Percentiles rank a stretch among this genome's conserved stretches.
Evolutionary conservation across 805 yeast genomes (phyloP).

Genomic region (Yarrowia phangngaensis): DNA sequence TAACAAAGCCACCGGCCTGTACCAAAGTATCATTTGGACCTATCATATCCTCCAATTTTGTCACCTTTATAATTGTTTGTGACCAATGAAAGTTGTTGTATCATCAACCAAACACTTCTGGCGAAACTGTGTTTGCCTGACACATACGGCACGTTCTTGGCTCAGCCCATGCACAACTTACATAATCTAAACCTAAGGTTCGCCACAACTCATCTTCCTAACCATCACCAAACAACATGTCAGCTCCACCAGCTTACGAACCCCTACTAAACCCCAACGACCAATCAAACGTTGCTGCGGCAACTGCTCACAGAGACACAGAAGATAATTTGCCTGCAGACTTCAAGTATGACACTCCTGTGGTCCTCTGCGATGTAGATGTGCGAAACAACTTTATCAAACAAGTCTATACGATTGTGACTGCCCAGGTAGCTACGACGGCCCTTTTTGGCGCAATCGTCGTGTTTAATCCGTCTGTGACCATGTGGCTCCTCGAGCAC

Average conservation of each 20-base stretch:
- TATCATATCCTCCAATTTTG: too few species aligned
- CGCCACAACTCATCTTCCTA: too few species aligned
- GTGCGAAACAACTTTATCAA: conserved; percentile 72
- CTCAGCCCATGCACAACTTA: too few species aligned
- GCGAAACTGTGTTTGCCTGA: too few species aligned
- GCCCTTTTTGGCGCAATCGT: conserved; percentile 54
- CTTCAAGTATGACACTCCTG: conserved; percentile 75
- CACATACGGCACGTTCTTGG: too few species aligned
- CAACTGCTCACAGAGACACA: conserved; percentile 8
- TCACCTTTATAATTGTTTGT: too few species aligned
- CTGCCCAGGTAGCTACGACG: conserved; percentile 62
- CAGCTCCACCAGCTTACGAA: conserved; percentile 26
- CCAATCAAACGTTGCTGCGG: conserved; percentile 15
- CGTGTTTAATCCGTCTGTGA: conserved; percentile 45
- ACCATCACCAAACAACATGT: conserved; percentile 21
- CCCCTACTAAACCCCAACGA: conserved; percentile 21
- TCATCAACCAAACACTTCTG: too few species aligned
- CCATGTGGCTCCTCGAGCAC: conserved; percentile 55
- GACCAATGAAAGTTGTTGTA: too few species aligned
- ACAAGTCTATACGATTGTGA: conserved; percentile 70
- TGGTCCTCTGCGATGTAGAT: conserved; percentile 70
- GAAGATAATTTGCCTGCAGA: conserved; percentile 48
- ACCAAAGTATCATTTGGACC: too few species aligned
- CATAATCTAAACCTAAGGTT: too few species aligned
- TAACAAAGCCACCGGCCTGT: too few species aligned